phyloP scores from a whole-genome alignment of 768 basidiomycete species.

The Podaxis pistillaris region DNA sequence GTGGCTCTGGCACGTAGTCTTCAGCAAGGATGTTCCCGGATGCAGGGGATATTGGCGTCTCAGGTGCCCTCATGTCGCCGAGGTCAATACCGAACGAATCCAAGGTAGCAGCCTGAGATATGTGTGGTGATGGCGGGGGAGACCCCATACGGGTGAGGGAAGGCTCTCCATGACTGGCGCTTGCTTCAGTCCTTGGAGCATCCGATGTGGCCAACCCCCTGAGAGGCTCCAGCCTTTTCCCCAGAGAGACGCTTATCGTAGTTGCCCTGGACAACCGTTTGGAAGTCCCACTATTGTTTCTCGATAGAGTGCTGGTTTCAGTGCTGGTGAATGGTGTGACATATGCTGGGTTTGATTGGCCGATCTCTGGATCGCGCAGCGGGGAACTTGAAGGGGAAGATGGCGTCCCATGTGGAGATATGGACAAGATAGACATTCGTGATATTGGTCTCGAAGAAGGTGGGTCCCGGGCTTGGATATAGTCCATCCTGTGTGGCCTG shows the following conservation, averaged over 20 bases:
- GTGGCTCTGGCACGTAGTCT: not conserved
- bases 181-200: not conserved
- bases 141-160: too few species aligned
- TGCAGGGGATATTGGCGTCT: not conserved
- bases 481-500: not conserved
- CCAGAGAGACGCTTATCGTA: not conserved
- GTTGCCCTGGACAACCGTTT: not conserved
- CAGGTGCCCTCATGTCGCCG: conserved; percentile 3
- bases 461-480: not conserved
- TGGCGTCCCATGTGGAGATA: not conserved
- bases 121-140: not conserved
- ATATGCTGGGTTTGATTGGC: not conserved
- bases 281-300: not conserved
- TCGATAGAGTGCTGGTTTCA: not conserved
- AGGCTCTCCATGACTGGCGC: not conserved
- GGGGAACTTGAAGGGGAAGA: not conserved
- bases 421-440: not conserved
- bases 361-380: not conserved
- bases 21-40: not conserved
- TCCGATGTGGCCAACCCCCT: not conserved
- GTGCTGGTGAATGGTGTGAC: not conserved
- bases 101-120: not conserved
- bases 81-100: not conserved
- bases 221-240: conserved; percentile 1
- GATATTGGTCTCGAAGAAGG: not conserved